Conservation (phyloP, 257 asterid genomes). For the Ballota nigra region DNA sequence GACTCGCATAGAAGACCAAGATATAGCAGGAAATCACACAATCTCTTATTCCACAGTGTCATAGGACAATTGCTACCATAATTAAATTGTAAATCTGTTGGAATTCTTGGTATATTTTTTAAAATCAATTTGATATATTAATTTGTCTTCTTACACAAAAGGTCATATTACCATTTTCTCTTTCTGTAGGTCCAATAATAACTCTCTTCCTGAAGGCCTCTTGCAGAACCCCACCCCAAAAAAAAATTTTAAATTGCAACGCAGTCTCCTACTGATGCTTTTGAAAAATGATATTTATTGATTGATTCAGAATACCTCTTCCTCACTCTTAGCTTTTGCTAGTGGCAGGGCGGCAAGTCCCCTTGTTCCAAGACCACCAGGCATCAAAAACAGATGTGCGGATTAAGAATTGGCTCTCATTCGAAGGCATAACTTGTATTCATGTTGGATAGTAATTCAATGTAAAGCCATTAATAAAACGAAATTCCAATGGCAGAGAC, state of each 20-base stretch:
- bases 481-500: not conserved
- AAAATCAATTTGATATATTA: slow-evolving; percentile 13
- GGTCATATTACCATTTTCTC: not conserved
- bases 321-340: not conserved
- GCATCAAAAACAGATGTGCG: not conserved
- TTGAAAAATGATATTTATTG: no score
- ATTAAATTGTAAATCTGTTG: not conserved
- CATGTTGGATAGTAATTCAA: not conserved
- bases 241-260: no score
- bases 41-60: slow-evolving; percentile 8
- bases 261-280: not conserved
- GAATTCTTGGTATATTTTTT: not conserved
- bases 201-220: not conserved
- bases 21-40: not conserved
- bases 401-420: not conserved
- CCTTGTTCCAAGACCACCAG: not conserved
- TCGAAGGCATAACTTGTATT: not conserved
- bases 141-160: slow-evolving; percentile 15
- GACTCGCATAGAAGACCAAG: slow-evolving; percentile 6
- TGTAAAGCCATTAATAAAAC: not conserved
- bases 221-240: not conserved
- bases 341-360: not conserved
- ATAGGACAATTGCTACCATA: not conserved
- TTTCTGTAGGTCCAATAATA: not conserved
- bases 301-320: not conserved